Evolutionary conservation across 768 basidiomycete genomes (phyloP).

Genomic region (Hortiboletus campestris): DNA sequence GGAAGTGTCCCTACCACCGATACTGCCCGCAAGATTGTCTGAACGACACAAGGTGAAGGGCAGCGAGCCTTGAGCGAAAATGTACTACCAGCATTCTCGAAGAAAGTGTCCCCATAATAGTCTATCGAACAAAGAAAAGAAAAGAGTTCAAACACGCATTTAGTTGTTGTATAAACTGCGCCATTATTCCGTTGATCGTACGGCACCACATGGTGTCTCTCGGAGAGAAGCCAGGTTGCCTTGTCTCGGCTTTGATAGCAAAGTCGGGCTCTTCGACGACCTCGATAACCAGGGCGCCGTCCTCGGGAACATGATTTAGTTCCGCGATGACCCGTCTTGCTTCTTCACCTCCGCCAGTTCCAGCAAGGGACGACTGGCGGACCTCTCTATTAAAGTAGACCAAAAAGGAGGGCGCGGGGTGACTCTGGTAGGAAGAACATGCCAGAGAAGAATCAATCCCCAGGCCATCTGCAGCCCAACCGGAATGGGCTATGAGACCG

Average conservation of each 20-base stretch:
- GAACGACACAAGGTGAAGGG: constrained; percentile 72
- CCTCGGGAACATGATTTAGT: constrained; percentile 59
- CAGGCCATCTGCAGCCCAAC: no score
- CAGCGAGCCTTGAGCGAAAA: constrained; percentile 25
- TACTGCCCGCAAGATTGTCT: constrained; percentile 71
- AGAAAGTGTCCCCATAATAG: constrained; percentile 81
- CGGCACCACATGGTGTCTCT: constrained; percentile 69
- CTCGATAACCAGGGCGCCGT: constrained; percentile 59
- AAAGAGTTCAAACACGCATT: no score
- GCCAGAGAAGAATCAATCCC: constrained; percentile 52
- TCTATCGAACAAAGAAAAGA: constrained; percentile 42
- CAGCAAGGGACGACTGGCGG: constrained; percentile 65
- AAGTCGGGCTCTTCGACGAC: constrained; percentile 61
- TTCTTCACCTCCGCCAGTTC: constrained; percentile 48
- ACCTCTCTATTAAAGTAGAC: neutral
- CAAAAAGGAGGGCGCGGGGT: constrained; percentile 36
- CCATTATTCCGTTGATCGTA: constrained; percentile 78
- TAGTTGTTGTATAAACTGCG: no score
- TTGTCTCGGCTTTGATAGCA: constrained; percentile 71
- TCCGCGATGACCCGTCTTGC: constrained; percentile 63
- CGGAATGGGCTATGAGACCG: no score
- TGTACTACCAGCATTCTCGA: constrained; percentile 60
- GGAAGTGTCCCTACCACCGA: constrained; percentile 73
- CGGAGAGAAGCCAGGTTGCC: constrained; percentile 70
- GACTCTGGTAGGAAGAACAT: constrained; percentile 79